These are phyloP conservation scores for Pyracantha coccinea DNA, from an alignment of 331 rosid species.

Conservation along the genomic window DNA sequence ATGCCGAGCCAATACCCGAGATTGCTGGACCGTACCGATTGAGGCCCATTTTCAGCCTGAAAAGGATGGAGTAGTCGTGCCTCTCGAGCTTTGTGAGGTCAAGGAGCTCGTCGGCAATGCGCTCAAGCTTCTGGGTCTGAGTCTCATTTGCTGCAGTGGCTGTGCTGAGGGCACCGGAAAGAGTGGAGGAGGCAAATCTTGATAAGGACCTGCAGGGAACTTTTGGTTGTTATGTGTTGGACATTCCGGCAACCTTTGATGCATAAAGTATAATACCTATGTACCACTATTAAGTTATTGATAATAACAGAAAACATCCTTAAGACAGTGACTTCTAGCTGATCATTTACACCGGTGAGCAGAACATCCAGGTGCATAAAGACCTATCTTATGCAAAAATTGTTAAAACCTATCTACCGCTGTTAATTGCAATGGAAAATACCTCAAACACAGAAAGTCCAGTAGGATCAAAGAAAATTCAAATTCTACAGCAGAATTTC, in stretches of 20 bases:
- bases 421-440: background rate
- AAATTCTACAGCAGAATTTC: background rate
- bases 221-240: conserved; percentile 4
- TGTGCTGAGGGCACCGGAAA: conserved; percentile 23
- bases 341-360: background rate
- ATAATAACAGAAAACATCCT: background rate
- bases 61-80: conserved; percentile 49
- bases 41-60: conserved; percentile 60
- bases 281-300: background rate
- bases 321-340: background rate
- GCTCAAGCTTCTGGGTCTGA: conserved; percentile 33
- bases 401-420: background rate
- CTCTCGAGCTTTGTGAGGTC: conserved; percentile 44
- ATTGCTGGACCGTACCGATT: conserved; percentile 42
- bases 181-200: conserved; percentile 4
- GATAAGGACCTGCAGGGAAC: conserved; percentile 10
- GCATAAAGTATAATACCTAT: background rate
- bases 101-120: conserved; percentile 50
- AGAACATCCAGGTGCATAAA: background rate
- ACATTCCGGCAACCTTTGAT: background rate
- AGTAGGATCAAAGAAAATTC: background rate
- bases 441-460: background rate
- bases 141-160: conserved; percentile 19
- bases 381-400: background rate
- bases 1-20: conserved; percentile 16